Percentiles rank a stretch among this genome's conserved stretches.
These are phyloP conservation scores for Buxus sempervirens DNA, from an alignment of 164 flowering plant species.

Conservation along the genomic window DNA sequence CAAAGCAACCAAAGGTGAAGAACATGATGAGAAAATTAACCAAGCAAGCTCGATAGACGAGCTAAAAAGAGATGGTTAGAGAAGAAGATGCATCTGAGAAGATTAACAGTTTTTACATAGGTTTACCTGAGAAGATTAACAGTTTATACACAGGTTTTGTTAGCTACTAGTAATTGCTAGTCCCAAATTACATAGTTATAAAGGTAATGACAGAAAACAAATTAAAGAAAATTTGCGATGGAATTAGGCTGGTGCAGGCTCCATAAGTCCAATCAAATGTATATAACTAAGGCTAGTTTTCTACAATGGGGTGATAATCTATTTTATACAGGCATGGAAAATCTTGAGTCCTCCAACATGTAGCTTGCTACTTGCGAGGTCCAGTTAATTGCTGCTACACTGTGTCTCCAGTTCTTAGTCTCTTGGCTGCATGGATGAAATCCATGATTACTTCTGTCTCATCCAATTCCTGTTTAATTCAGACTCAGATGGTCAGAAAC, in stretches of 20 bases:
- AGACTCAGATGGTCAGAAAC: neutral
- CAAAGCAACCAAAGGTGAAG: no score
- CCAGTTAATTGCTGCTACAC: neutral
- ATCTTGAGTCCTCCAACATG: neutral
- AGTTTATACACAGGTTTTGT: neutral
- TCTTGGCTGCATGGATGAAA: slow-evolving; percentile 64
- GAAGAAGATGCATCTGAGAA: no score
- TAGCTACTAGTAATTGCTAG: neutral
- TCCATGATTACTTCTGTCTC: slow-evolving; percentile 66
- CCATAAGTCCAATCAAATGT: neutral
- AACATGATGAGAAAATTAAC: no score
- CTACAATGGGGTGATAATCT: slow-evolving; percentile 17
- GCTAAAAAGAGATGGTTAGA: no score
- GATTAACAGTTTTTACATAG: neutral
- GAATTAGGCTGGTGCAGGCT: neutral
- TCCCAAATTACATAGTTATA: slow-evolving; percentile 18
- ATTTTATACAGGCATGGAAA: slow-evolving; percentile 9
- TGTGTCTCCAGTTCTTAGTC: slow-evolving; percentile 27
- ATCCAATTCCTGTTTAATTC: slow-evolving; percentile 44
- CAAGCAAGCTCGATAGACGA: no score
- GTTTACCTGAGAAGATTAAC: neutral
- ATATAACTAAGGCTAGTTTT: slow-evolving; percentile 8
- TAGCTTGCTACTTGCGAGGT: neutral
- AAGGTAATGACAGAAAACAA: neutral
- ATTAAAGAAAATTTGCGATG: no score